Conservation (phyloP, 176 grass and related monocot species). For the Themeda triandra region DNA sequence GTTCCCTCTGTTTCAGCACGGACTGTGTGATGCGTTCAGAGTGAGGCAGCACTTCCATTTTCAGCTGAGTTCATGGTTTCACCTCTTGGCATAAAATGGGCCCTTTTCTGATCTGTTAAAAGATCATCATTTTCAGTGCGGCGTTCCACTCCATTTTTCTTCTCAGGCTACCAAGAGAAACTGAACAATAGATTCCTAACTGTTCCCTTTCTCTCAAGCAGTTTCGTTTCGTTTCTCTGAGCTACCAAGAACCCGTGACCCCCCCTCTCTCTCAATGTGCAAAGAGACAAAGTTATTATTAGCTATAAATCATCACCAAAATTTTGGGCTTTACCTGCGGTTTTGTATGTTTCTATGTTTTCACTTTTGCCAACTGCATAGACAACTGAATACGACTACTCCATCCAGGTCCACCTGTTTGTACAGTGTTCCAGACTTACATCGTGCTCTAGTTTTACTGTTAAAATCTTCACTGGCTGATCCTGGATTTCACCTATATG, state of each 20-base stretch:
- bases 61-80: neutral
- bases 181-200: neutral
- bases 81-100: neutral
- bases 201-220: neutral
- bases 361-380: neutral
- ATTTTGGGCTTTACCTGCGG: conserved; percentile 13
- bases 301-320: conserved; percentile 7
- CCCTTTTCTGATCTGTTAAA: neutral
- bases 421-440: neutral
- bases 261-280: neutral
- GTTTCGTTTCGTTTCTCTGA: neutral
- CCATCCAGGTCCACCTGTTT: neutral
- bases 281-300: conserved; percentile 34
- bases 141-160: neutral
- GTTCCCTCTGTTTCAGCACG: neutral
- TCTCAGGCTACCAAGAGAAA: conserved; percentile 1
- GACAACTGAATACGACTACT: neutral
- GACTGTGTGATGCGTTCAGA: neutral
- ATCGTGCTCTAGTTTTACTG: neutral
- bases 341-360: conserved; percentile 19
- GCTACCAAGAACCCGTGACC: neutral
- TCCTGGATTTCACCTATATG: neutral
- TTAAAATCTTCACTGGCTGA: conserved; percentile 16
- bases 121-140: neutral
- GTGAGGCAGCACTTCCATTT: neutral